Evolutionary conservation across 768 basidiomycete genomes (phyloP), one percentile per base, ranked within the genome.

Genomic region (Tulasnella sp.): DNA sequence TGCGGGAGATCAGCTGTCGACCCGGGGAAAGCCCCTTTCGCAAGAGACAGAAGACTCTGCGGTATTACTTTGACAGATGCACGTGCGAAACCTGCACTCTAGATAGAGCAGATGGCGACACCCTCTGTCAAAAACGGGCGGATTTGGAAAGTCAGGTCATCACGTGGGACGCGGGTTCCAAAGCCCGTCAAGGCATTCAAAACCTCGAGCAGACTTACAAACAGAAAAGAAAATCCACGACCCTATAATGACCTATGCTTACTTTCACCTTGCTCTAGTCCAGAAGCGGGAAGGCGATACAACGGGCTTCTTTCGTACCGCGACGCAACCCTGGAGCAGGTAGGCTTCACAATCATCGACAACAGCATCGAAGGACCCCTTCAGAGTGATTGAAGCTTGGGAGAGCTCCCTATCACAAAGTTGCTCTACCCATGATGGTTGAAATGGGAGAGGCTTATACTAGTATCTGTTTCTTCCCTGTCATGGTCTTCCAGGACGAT

Each of bases 1-100:
- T n/a, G n/a, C n/a, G n/a, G n/a, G n/a, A n/a, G n/a, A 69, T 40
- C 14, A 76, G n/a, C 14, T 75, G 1, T 77, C 77, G 35, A 26
- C 17, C 39, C n/a, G 41, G 35, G 16, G 39, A 29, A 8, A 22
- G 1, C 35, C 19, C n/a, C 37, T 72, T 36, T 32, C 5, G 29
- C 35, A 41, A 41, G 5, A 19, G 22, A 19, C 26, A 34, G 37
- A 26, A 36, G 35, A n/a, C 14, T 5, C 44, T 39, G 22, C n/a
- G 35, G 16, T 29, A 59, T 8, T 59, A 36, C 19, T 37, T 72
- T 16, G 35, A 36, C 32, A 62, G 26, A 7, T 73, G 73, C 41
- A 32, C 72, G 14, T 73, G 73, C 52, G 22, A 37, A 8, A 29
- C 71, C 6, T 73, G 73, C 69, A 42, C 19, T 19, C 19, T 36